Evolutionary conservation across 2,329 filamentous ascomycete genomes (phyloP).

Genomic region (Arthrobotrys sphaeroides): DNA sequence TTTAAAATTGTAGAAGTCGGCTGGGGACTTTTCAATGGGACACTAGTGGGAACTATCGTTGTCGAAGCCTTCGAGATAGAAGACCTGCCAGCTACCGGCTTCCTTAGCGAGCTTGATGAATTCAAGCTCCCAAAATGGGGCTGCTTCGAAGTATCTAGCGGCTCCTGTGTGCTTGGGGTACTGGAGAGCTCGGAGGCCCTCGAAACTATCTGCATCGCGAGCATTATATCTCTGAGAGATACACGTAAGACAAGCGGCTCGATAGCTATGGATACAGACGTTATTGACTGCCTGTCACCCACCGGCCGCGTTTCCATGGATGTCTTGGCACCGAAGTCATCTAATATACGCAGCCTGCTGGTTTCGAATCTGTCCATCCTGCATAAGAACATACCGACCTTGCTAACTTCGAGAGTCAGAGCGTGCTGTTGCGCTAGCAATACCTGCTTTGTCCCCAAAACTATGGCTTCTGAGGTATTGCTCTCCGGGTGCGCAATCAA

Average conservation of each 20-base stretch:
- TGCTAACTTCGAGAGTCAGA: slow-evolving; percentile 88
- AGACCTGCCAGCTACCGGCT: slow-evolving; percentile 54
- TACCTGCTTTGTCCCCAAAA: slow-evolving; percentile 91
- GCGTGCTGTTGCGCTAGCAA: slow-evolving; percentile 93
- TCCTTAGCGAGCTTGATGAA: slow-evolving; percentile 42
- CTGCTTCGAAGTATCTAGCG: slow-evolving; percentile 66
- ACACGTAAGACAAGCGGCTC: slow-evolving; percentile 90
- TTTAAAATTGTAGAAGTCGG: slow-evolving; percentile 54
- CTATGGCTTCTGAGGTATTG: slow-evolving; percentile 91
- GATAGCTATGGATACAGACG: slow-evolving; percentile 84
- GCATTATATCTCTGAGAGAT: slow-evolving; percentile 90
- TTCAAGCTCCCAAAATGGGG: slow-evolving; percentile 59
- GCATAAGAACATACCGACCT: slow-evolving; percentile 97
- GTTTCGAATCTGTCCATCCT: slow-evolving; percentile 98
- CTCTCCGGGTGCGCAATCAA: slow-evolving; percentile 94
- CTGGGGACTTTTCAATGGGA: background rate
- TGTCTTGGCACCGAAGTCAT: slow-evolving; percentile 92
- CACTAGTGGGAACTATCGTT: background rate
- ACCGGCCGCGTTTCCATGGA: slow-evolving; percentile 80
- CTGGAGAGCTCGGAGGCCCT: slow-evolving; percentile 85
- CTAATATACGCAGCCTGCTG: slow-evolving; percentile 86
- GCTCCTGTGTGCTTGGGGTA: slow-evolving; percentile 61
- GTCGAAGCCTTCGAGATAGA: slow-evolving; percentile 62
- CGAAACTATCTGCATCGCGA: slow-evolving; percentile 90
- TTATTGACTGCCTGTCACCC: slow-evolving; percentile 70